A percentile compares a stretch with the other conserved stretches of the same genome.
These are phyloP conservation scores for Venturia carpophila DNA, from an alignment of 2,329 filamentous ascomycete species.

Conservation along the genomic window DNA sequence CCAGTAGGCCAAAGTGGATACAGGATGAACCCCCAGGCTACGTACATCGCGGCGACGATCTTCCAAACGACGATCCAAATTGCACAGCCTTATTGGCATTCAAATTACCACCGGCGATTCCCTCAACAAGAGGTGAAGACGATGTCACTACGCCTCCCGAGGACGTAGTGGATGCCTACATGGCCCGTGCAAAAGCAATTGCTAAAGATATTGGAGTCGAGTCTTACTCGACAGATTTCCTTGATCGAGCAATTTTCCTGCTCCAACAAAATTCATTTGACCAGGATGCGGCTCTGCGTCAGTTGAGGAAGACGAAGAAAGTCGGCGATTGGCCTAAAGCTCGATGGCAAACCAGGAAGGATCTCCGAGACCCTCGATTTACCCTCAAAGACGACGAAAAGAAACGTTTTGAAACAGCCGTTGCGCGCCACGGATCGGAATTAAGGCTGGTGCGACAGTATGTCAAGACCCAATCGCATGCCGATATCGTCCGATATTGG, in stretches of 20 bases:
- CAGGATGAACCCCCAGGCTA: conserved; percentile 87
- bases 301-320: conserved; percentile 55
- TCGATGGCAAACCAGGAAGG: conserved; percentile 52
- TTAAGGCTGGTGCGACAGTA: conserved; percentile 74
- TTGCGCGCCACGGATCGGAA: conserved; percentile 85
- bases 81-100: conserved; percentile 72
- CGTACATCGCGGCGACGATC: conserved; percentile 73
- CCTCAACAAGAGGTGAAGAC: conserved; percentile 40
- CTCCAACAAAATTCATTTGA: conserved; percentile 68
- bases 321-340: conserved; percentile 17
- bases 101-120: conserved; percentile 57
- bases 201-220: conserved; percentile 63
- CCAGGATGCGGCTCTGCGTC: conserved; percentile 55
- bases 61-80: conserved; percentile 56
- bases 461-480: conserved; percentile 72
- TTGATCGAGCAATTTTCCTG: conserved; percentile 72
- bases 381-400: conserved; percentile 68
- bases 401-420: conserved; percentile 87
- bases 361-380: conserved; percentile 66
- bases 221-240: conserved; percentile 72
- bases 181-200: conserved; percentile 58
- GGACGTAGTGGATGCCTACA: conserved; percentile 65
- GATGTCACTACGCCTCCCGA: conserved; percentile 39
- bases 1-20: conserved; percentile 84
- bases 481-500: conserved; percentile 82